Percentiles rank a stretch among this genome's conserved stretches.
phyloP scores from a whole-genome alignment of 2,329 filamentous ascomycete species.

The Xylariaceae sp. region DNA sequence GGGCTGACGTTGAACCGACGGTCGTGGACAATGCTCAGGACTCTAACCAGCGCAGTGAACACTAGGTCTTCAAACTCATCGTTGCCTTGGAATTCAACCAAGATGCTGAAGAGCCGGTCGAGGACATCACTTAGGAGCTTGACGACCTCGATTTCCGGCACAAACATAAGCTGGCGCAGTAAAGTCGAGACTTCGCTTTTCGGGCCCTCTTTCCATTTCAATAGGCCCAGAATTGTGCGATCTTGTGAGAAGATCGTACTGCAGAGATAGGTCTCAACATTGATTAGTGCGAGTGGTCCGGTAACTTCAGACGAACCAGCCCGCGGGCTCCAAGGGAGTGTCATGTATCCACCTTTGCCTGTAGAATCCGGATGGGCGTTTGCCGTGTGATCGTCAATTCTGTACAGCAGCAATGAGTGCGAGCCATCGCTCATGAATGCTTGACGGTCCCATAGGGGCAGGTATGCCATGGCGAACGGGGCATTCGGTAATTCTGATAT shows the following conservation, averaged over 20 bases:
- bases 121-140: constrained; percentile 88
- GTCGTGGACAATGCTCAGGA: constrained; percentile 90
- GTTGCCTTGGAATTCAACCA: constrained; percentile 85
- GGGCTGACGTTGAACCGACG: constrained; percentile 87
- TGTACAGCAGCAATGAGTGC: constrained; percentile 78
- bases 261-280: constrained; percentile 79
- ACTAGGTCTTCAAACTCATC: constrained; percentile 90
- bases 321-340: constrained; percentile 70
- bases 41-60: constrained; percentile 82
- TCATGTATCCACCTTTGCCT: constrained; percentile 82
- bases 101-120: constrained; percentile 82
- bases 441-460: constrained; percentile 88
- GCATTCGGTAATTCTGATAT: constrained; percentile 79
- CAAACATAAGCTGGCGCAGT: constrained; percentile 80
- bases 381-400: constrained; percentile 85
- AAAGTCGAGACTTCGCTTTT: constrained; percentile 67
- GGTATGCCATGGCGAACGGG: constrained; percentile 86
- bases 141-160: constrained; percentile 95
- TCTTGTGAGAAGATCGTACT: constrained; percentile 95
- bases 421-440: constrained; percentile 84
- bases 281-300: constrained; percentile 73
- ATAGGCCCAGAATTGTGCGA: constrained; percentile 71
- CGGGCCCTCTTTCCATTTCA: constrained; percentile 78
- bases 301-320: constrained; percentile 68
- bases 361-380: constrained; percentile 54